Evolutionary conservation across 768 basidiomycete genomes (phyloP).

Genomic region (Serendipita vermifera): DNA sequence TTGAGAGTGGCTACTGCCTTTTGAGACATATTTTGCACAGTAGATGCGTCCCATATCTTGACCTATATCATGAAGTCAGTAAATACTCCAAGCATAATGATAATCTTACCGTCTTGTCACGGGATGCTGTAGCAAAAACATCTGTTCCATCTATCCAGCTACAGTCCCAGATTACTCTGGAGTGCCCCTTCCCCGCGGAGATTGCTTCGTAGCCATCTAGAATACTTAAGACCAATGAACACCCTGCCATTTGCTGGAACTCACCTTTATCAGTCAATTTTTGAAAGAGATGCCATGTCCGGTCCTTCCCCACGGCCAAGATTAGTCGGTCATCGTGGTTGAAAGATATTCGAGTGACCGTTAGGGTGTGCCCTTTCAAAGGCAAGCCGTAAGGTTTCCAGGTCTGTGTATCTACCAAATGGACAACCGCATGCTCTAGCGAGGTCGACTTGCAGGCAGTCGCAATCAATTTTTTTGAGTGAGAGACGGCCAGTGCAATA

Average conservation of each 20-base stretch:
- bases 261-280: slow-evolving; percentile 31
- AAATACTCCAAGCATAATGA: neutral
- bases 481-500: slow-evolving; percentile 66
- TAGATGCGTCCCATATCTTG: slow-evolving; percentile 57
- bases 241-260: slow-evolving; percentile 5
- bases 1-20: slow-evolving; percentile 46
- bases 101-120: slow-evolving; percentile 74
- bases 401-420: slow-evolving; percentile 58
- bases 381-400: slow-evolving; percentile 63
- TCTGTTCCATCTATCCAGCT: slow-evolving; percentile 68
- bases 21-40: slow-evolving; percentile 37
- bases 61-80: slow-evolving; percentile 36
- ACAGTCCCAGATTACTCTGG: slow-evolving; percentile 92
- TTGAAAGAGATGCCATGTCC: slow-evolving; percentile 79
- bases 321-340: slow-evolving; percentile 70
- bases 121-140: slow-evolving; percentile 82
- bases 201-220: slow-evolving; percentile 43
- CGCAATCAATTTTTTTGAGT: slow-evolving; percentile 54
- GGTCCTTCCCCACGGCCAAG: slow-evolving; percentile 79
- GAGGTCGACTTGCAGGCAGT: slow-evolving; percentile 85
- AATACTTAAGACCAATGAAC: slow-evolving; percentile 16
- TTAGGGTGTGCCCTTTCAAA: slow-evolving; percentile 72
- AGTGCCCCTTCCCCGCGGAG: slow-evolving; percentile 70
- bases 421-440: slow-evolving; percentile 78
- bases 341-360: slow-evolving; percentile 83